Conservation (phyloP, 495 filamentous ascomycete genomes). For the Parathielavia appendiculata region DNA sequence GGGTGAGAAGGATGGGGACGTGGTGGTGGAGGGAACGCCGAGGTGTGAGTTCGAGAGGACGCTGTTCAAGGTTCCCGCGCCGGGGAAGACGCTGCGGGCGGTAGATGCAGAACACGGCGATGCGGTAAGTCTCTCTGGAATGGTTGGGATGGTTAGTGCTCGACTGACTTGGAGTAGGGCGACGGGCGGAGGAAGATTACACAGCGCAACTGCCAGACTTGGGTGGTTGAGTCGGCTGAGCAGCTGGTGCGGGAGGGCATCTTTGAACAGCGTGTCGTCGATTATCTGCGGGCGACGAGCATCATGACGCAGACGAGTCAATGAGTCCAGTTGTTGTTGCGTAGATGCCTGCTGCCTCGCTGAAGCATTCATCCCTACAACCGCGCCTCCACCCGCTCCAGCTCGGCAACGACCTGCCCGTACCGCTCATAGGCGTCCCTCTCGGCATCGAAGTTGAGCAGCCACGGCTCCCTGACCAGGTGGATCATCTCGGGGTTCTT, state of each 20-base stretch:
- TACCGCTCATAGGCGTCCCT: slow-evolving; percentile 44
- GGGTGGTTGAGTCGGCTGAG: slow-evolving; percentile 16
- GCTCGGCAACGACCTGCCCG: slow-evolving; percentile 10
- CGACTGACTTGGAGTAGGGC: neutral
- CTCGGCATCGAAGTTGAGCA: slow-evolving; percentile 59
- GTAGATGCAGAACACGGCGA: neutral
- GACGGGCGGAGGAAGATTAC: slow-evolving; percentile 1
- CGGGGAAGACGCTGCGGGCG: slow-evolving; percentile 13
- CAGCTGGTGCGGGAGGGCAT: slow-evolving; percentile 7
- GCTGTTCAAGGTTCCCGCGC: slow-evolving; percentile 11
- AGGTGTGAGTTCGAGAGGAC: slow-evolving; percentile 13
- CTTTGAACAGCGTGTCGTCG: slow-evolving; percentile 4
- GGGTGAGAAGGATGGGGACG: neutral
- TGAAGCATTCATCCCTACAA: slow-evolving; percentile 6
- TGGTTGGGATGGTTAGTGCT: neutral
- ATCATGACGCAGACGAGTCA: neutral
- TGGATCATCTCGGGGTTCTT: slow-evolving; percentile 55
- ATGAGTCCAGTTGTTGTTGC: neutral
- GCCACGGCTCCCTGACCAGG: slow-evolving; percentile 53
- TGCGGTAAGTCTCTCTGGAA: neutral
- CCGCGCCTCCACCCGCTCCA: slow-evolving; percentile 10
- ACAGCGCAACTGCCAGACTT: slow-evolving; percentile 18
- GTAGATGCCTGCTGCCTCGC: neutral
- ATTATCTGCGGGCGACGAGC: slow-evolving; percentile 7
- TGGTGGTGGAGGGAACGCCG: neutral